Evolutionary conservation across 23 red algal species (phyloP).

Genomic region (Cyanidioschyzon merolae): DNA sequence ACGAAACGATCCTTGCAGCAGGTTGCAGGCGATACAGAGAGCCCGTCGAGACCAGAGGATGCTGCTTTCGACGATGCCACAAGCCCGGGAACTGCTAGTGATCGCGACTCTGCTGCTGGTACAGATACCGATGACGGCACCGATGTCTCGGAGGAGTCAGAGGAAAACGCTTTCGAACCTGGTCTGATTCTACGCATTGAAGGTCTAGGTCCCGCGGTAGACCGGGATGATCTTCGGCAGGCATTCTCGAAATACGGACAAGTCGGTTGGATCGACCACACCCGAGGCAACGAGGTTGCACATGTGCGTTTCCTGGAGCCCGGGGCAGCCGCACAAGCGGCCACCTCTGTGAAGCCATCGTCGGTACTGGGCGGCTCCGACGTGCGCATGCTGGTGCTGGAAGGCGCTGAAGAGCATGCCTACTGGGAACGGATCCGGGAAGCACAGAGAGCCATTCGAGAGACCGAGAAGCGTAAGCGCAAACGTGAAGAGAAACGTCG

Average conservation of each 20-base stretch:
- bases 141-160: constrained; percentile 9
- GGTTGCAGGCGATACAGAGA: background rate
- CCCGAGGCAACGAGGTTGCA: constrained; percentile 28
- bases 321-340: constrained; percentile 32
- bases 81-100: background rate
- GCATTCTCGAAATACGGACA: constrained; percentile 48
- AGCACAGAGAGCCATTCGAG: constrained; percentile 24
- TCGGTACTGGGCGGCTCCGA: constrained; percentile 41
- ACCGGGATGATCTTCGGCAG: constrained; percentile 68
- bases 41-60: too few relatives aligned
- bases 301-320: constrained; percentile 50
- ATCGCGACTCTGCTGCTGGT: background rate
- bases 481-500: background rate
- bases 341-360: constrained; percentile 22
- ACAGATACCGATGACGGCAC: background rate
- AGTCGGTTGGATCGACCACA: constrained; percentile 66
- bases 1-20: background rate
- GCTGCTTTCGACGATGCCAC: background rate
- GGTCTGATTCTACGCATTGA: constrained; percentile 68
- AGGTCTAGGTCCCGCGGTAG: constrained; percentile 38
- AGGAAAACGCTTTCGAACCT: constrained; percentile 28
- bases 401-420: constrained; percentile 24
- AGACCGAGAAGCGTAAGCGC: background rate
- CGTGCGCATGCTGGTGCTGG: constrained; percentile 33
- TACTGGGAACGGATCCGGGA: constrained; percentile 41